These are phyloP conservation scores for Rubus idaeus DNA, from an alignment of 306 rosid species.

Conservation along the genomic window DNA sequence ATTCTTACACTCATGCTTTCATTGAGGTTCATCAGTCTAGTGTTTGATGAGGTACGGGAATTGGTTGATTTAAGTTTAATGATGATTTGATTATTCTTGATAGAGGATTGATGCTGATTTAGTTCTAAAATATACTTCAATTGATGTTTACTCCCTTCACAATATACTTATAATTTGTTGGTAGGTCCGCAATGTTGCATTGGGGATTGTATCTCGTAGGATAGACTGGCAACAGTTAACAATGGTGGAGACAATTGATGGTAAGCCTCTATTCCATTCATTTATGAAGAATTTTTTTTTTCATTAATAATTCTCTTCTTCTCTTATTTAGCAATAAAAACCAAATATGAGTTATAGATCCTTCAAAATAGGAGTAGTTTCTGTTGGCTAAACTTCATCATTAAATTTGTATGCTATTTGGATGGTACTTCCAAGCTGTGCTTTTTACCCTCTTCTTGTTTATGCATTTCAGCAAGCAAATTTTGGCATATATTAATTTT, in stretches of 20 bases:
- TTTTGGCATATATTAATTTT: neutral
- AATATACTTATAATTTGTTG: slow-evolving; percentile 27
- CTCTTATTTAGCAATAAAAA: slow-evolving; percentile 10
- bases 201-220: slow-evolving; percentile 89
- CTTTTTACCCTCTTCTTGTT: neutral
- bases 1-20: slow-evolving; percentile 89
- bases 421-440: neutral
- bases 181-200: slow-evolving; percentile 90
- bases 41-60: slow-evolving; percentile 85
- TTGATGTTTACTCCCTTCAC: neutral
- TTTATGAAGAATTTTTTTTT: neutral
- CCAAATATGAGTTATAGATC: neutral
- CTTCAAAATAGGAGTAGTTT: neutral
- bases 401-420: neutral
- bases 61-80: neutral
- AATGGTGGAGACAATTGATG: slow-evolving; percentile 68
- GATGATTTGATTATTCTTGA: neutral
- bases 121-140: neutral
- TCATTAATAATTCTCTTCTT: neutral
- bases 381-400: neutral
- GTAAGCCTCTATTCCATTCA: slow-evolving; percentile 43
- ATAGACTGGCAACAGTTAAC: slow-evolving; percentile 84
- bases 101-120: neutral
- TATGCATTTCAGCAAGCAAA: neutral
- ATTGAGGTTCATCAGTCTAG: slow-evolving; percentile 80